phyloP scores from a whole-genome alignment of 2,329 filamentous ascomycete species.

The Alternaria postmessia region DNA sequence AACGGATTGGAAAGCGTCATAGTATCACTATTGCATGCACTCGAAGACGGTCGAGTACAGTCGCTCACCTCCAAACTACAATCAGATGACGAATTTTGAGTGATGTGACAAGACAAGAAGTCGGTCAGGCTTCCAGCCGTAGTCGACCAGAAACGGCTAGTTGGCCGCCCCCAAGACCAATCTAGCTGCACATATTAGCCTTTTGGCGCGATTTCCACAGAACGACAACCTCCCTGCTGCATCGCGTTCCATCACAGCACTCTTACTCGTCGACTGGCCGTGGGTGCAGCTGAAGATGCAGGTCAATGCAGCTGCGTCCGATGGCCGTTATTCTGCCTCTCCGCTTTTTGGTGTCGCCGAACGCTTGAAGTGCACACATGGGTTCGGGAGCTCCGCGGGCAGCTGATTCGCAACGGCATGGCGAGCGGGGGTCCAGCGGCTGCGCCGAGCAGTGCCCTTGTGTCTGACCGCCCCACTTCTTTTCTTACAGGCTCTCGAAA shows the following conservation, averaged over 20 bases:
- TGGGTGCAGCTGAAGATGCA: constrained; percentile 26
- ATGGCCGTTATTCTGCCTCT: constrained; percentile 28
- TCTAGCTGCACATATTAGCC: constrained; percentile 28
- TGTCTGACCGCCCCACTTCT: constrained; percentile 47
- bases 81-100: neutral
- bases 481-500: constrained; percentile 46
- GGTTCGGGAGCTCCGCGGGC: constrained; percentile 27
- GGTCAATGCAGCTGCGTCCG: constrained; percentile 27
- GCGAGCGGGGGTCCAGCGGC: constrained; percentile 40
- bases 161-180: constrained; percentile 23
- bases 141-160: constrained; percentile 29
- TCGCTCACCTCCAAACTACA: constrained; percentile 19
- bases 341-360: constrained; percentile 33
- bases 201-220: constrained; percentile 19
- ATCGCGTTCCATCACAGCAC: constrained; percentile 8
- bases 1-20: neutral
- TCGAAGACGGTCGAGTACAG: neutral
- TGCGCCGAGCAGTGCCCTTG: constrained; percentile 38
- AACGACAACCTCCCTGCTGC: constrained; percentile 25
- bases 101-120: constrained; percentile 27
- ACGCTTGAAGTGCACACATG: neutral
- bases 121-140: constrained; percentile 43
- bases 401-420: constrained; percentile 34
- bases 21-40: neutral
- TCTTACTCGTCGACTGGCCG: constrained; percentile 22